Evolutionary conservation across 352 stramenopile genomes (phyloP).

Genomic region (Plasmopara muralis): DNA sequence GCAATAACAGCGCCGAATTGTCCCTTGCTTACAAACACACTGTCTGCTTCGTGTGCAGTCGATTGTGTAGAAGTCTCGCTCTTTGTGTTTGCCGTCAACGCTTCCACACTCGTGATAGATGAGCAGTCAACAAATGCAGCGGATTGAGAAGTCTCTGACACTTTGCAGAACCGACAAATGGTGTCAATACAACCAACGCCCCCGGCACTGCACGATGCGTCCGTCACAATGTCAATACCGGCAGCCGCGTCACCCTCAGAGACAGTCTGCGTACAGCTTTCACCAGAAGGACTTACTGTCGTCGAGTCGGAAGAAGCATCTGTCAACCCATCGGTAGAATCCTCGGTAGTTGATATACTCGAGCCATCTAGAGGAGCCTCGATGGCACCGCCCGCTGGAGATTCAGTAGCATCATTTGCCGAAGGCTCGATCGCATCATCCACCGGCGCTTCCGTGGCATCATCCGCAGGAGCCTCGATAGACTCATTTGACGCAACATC

Average conservation of each 20-base stretch:
- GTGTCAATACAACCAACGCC: constrained; percentile 32
- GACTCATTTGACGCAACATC: neutral
- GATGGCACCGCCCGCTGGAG: neutral
- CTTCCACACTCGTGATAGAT: constrained; percentile 2
- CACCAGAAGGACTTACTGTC: neutral
- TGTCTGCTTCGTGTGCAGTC: constrained; percentile 1
- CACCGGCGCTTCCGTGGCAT: neutral
- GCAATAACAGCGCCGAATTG: constrained; percentile 10
- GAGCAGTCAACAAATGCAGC: constrained; percentile 19
- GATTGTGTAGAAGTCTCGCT: constrained; percentile 4
- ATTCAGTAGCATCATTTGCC: neutral
- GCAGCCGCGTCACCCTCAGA: constrained; percentile 24
- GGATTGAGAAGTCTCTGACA: constrained; percentile 14
- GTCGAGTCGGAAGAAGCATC: constrained; percentile 2
- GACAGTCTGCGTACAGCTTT: constrained; percentile 8
- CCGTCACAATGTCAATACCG: constrained; percentile 33
- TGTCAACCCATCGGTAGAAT: constrained; percentile 1
- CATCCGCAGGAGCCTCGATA: constrained; percentile 2
- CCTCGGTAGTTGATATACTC: neutral
- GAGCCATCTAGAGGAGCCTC: neutral
- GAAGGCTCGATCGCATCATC: neutral
- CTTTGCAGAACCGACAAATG: constrained; percentile 46
- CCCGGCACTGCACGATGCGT: constrained; percentile 24
- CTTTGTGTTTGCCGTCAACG: constrained; percentile 3
- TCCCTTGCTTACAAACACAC: constrained; percentile 1